Evolutionary conservation across 2,329 filamentous ascomycete species (phyloP), one percentile per base, ranked within the genome.

Genomic region (Ampelomyces quisqualis): DNA sequence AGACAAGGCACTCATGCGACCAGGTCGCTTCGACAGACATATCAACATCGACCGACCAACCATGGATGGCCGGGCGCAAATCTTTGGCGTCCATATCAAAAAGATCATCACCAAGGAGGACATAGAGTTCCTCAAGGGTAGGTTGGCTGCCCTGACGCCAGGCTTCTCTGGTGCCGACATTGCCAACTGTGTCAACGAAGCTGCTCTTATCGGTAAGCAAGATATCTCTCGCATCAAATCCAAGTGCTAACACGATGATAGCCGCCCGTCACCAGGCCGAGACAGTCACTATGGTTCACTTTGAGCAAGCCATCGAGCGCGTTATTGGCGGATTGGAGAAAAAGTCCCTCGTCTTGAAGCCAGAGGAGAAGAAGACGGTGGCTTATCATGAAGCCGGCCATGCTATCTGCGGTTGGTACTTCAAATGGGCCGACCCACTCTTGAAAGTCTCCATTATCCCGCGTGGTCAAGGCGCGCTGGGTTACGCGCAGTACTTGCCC

Each of bases 401-500:
- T 70, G 93, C 93, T 51, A 95, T 98, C 67, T 98, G 93, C 68
- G 93, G 93, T 43, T 98, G 93, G 93, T 98, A 86, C 77, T 88
- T 98, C 74, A 82, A 88, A 70, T 90, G 87, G 68, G 93, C 93
- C n/a, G 93, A 98, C 62, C 93, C 93, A 13, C 81, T 98, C 3
- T 84, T 98, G 45, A 98, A 98, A 75, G 93, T 98, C 30, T 96
- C 90, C 43, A 98, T 98, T 70, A 97, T 98, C 59, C 93, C 93
- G 13, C 90, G 93, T 64, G 93, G 91, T 41, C 87, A 93, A 68
- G 93, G 90, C 23, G 90, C 90, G 18, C 77, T 98, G 11, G 93
- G 93, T 7, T 98, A 98, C 65, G 93, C 93, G 2, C 93, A 98
- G 70, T 97, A 97, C 68, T 79, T 98, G n/a, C 93, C 93, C 1